Conservation (phyloP, 768 basidiomycete genomes). For the Russula brevipes region DNA sequence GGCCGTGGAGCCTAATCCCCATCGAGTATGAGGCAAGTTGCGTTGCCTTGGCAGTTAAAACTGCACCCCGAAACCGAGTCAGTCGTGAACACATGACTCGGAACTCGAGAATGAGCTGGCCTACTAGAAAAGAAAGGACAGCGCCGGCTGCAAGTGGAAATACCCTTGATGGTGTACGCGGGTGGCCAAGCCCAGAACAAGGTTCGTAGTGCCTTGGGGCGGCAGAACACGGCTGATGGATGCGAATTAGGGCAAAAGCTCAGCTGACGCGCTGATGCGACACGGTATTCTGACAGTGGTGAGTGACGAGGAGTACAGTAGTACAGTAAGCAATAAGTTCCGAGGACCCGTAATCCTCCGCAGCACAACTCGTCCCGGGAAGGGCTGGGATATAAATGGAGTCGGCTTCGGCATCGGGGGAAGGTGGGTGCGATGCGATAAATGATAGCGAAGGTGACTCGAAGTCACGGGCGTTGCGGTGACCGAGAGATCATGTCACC, state of each 20-base stretch:
- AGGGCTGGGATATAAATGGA: neutral
- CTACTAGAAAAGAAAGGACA: too few species aligned
- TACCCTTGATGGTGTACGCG: too few species aligned
- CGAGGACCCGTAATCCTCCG: conserved; percentile 5
- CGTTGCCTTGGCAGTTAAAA: too few species aligned
- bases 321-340: neutral
- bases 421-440: neutral
- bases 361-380: neutral
- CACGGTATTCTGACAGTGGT: too few species aligned
- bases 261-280: too few species aligned
- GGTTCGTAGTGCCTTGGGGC: neutral
- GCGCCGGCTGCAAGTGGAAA: neutral
- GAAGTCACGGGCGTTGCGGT: neutral
- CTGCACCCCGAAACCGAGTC: too few species aligned
- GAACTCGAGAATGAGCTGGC: too few species aligned
- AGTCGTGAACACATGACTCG: too few species aligned
- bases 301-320: neutral
- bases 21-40: too few species aligned
- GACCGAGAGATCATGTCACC: neutral
- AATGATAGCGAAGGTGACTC: neutral
- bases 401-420: neutral
- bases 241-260: neutral
- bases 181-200: neutral
- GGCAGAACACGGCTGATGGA: neutral
- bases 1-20: too few species aligned